A percentile compares a stretch with the other conserved stretches of the same genome.
Conservation (phyloP, 2,329 filamentous ascomycete species). For the Elsinoe australis region DNA sequence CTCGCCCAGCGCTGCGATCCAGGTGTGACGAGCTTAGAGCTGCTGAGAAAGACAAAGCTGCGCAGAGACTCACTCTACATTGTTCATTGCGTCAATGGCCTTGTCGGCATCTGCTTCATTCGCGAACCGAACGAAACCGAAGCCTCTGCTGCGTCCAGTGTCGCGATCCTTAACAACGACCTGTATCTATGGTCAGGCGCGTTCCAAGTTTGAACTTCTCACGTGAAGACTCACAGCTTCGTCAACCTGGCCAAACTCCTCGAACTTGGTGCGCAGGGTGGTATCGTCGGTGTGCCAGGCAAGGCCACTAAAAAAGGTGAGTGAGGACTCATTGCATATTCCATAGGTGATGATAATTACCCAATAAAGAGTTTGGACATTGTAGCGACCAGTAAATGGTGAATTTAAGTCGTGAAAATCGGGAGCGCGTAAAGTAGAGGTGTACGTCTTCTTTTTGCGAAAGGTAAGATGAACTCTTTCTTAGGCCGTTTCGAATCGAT, state of each 20-base stretch:
- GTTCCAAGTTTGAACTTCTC: too few relatives aligned
- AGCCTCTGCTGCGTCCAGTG: slow-evolving; percentile 91
- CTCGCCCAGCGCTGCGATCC: not conserved
- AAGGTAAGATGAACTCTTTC: not conserved
- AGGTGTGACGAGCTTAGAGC: too few relatives aligned
- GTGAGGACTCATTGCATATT: not conserved
- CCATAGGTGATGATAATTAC: slow-evolving; percentile 47
- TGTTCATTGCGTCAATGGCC: slow-evolving; percentile 75
- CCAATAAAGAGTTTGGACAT: slow-evolving; percentile 97
- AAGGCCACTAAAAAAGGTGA: slow-evolving; percentile 60
- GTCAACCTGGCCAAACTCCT: slow-evolving; percentile 82
- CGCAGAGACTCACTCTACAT: slow-evolving; percentile 65
- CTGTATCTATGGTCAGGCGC: slow-evolving; percentile 41
- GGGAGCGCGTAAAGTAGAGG: not conserved
- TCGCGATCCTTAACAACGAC: slow-evolving; percentile 97
- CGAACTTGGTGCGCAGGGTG: slow-evolving; percentile 82
- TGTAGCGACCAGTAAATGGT: slow-evolving; percentile 17
- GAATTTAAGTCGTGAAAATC: not conserved
- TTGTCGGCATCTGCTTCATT: slow-evolving; percentile 67
- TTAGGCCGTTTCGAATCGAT: slow-evolving; percentile 7
- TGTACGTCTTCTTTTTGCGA: too few relatives aligned
- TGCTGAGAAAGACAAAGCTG: not conserved
- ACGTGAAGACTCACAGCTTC: slow-evolving; percentile 97
- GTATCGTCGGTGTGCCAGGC: slow-evolving; percentile 95
- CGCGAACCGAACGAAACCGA: slow-evolving; percentile 88